Conservation (phyloP, 2,329 filamentous ascomycete genomes). For the Ceratocystiopsis minuta region DNA sequence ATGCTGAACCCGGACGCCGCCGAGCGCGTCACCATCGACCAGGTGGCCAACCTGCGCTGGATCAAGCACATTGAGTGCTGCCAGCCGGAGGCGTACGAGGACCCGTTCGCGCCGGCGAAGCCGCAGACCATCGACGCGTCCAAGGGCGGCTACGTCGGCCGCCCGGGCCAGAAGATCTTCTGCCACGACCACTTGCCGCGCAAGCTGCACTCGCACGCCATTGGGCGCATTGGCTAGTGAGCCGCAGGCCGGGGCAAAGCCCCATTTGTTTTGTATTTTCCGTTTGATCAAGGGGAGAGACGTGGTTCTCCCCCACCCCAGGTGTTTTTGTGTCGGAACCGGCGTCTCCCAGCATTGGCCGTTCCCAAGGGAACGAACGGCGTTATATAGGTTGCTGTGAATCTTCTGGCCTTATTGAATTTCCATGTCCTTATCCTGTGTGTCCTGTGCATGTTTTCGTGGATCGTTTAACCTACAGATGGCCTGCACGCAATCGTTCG, state of each 20-base stretch:
- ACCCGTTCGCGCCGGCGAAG: conserved; percentile 21
- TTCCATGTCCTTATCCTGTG: too few species aligned
- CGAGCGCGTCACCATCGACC: conserved; percentile 49
- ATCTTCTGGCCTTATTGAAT: too few species aligned
- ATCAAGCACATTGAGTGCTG: conserved; percentile 64
- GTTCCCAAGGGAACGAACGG: too few species aligned
- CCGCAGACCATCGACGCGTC: conserved; percentile 40
- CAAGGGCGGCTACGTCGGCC: conserved; percentile 30
- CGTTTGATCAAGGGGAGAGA: too few species aligned
- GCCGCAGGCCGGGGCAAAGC: background rate
- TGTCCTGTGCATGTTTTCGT: too few species aligned
- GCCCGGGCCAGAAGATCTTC: conserved; percentile 31
- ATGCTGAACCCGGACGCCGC: conserved; percentile 70
- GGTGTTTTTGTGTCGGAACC: too few species aligned
- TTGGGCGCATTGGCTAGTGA: conserved; percentile 3
- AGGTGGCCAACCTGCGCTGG: conserved; percentile 54
- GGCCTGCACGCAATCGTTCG: too few species aligned
- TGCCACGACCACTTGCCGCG: conserved; percentile 40
- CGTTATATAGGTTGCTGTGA: too few species aligned
- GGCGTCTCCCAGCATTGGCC: too few species aligned
- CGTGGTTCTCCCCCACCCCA: too few species aligned
- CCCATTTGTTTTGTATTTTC: background rate
- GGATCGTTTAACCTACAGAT: too few species aligned
- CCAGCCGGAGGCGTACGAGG: conserved; percentile 51
- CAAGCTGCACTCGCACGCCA: conserved; percentile 16